A percentile compares a stretch with the other conserved stretches of the same genome.
These are phyloP conservation scores for Hansenula anomala DNA, from an alignment of 1,139 yeast genomes.

Conservation along the genomic window DNA sequence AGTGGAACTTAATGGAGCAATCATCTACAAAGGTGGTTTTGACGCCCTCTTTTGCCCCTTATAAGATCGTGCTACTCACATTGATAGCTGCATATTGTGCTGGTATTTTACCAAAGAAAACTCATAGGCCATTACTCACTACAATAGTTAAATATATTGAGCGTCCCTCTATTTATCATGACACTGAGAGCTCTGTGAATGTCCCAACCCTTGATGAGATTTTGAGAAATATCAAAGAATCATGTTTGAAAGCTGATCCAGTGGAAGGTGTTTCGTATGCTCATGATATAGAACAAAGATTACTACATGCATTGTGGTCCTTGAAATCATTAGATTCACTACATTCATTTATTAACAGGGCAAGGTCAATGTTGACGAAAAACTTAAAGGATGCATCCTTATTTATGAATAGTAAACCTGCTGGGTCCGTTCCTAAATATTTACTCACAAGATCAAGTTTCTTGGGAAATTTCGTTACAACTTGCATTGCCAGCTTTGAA, in stretches of 20 bases:
- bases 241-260: constrained; percentile 16
- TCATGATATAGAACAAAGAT: constrained; percentile 23
- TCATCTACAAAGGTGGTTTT: constrained; percentile 9
- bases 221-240: constrained; percentile 9
- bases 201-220: constrained; percentile 20
- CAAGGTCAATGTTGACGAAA: constrained; percentile 22
- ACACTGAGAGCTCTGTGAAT: constrained; percentile 11
- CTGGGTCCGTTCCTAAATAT: constrained; percentile 13
- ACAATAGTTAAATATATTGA: constrained; percentile 31
- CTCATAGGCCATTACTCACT: constrained; percentile 30
- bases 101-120: constrained; percentile 28
- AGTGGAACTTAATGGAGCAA: not conserved
- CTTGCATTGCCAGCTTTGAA: constrained; percentile 44
- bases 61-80: constrained; percentile 32
- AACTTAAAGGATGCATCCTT: constrained; percentile 15
- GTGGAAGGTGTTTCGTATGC: constrained; percentile 16
- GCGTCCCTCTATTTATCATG: constrained; percentile 19
- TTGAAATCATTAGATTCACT: constrained; percentile 25
- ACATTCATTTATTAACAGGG: constrained; percentile 26
- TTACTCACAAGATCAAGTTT: constrained; percentile 31
- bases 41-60: constrained; percentile 32
- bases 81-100: constrained; percentile 34
- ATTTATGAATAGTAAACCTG: constrained; percentile 8
- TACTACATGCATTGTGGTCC: constrained; percentile 22
- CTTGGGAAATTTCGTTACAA: constrained; percentile 37